Evolutionary conservation across 257 asterid species (phyloP).

Genomic region (Leptodermis oblonga): DNA sequence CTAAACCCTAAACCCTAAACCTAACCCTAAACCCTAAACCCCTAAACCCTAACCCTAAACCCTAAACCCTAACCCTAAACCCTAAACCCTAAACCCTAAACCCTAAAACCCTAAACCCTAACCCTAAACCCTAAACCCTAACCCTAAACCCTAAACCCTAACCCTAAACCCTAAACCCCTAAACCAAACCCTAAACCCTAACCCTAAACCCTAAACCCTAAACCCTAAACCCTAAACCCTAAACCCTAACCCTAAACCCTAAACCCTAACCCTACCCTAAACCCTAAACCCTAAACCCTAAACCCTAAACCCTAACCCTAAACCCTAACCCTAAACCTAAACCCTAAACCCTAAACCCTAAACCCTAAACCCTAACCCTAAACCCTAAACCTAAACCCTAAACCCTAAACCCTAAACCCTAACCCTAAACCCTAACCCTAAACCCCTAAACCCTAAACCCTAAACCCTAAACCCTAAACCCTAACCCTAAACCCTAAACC

Average conservation of each 20-base stretch:
- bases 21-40: slow-evolving; percentile 20
- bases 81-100: slow-evolving; percentile 3
- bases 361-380: too few relatives aligned
- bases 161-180: slow-evolving; percentile 7
- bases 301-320: too few relatives aligned
- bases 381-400: too few relatives aligned
- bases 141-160: not conserved
- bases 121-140: slow-evolving; percentile 21
- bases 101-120: slow-evolving; percentile 16
- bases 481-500: too few relatives aligned
- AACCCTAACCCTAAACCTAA: too few relatives aligned
- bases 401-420: too few relatives aligned
- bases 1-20: slow-evolving; percentile 16
- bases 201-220: slow-evolving; percentile 21
- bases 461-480: too few relatives aligned
- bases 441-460: too few relatives aligned
- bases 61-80: slow-evolving; percentile 13
- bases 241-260: slow-evolving; percentile 23
- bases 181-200: slow-evolving; percentile 9
- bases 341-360: too few relatives aligned
- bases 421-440: too few relatives aligned
- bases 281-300: too few relatives aligned
- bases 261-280: too few relatives aligned
- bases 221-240: slow-evolving; percentile 23
- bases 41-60: slow-evolving; percentile 7